A percentile compares a stretch with the other conserved stretches of the same genome.
Evolutionary conservation across 2,329 filamentous ascomycete genomes (phyloP).

Genomic region (Fusarium illudens): DNA sequence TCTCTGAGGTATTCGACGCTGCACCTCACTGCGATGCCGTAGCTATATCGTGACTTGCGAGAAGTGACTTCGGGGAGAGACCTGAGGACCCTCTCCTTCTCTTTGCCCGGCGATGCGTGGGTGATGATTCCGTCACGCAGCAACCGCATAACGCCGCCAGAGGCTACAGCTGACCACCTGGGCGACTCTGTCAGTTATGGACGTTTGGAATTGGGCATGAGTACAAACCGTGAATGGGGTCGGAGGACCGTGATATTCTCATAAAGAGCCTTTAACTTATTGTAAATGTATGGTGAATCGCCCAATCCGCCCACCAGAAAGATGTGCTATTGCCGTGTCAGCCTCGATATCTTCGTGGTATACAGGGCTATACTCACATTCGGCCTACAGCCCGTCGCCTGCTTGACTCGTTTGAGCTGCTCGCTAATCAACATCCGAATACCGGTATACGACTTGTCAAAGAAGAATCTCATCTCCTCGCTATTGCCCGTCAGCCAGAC

Average conservation of each 20-base stretch:
- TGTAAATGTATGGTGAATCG: neutral
- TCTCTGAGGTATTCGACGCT: neutral
- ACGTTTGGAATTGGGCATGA: accelerated
- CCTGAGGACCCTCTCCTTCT: neutral
- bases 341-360: neutral
- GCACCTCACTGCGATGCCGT: neutral
- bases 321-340: neutral
- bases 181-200: neutral
- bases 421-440: neutral
- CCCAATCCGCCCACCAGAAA: neutral
- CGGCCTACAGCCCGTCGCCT: neutral
- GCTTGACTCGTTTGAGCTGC: neutral
- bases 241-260: neutral
- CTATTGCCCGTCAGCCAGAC: neutral
- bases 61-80: neutral
- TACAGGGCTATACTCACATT: neutral
- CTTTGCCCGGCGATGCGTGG: neutral
- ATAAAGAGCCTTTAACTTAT: neutral
- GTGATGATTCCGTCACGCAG: neutral
- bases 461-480: neutral
- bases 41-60: neutral
- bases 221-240: neutral
- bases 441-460: neutral
- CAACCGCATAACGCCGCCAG: neutral
- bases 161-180: neutral